These are phyloP conservation scores for Alternaria sp. DNA, from an alignment of 2,329 filamentous ascomycete species.

Conservation along the genomic window DNA sequence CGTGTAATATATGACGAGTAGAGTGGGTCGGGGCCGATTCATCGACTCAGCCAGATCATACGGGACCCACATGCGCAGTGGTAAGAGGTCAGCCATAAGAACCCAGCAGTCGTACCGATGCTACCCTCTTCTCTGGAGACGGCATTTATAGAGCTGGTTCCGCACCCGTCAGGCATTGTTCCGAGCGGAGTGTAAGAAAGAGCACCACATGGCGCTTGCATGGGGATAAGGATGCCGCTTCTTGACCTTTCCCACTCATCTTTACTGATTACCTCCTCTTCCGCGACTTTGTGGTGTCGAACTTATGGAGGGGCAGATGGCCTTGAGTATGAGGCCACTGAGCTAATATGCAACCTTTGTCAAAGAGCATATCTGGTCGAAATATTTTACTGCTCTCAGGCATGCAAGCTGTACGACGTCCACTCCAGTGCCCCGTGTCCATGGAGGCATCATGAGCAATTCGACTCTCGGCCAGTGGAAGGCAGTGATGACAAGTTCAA, in stretches of 20 bases:
- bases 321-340: neutral
- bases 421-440: neutral
- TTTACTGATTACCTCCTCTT: neutral
- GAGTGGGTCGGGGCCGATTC: constrained; percentile 6
- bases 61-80: constrained; percentile 1
- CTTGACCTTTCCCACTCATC: constrained; percentile 2
- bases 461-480: neutral
- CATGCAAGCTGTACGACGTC: neutral
- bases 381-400: neutral
- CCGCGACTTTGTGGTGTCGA: neutral
- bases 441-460: neutral
- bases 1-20: neutral
- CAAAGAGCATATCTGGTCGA: neutral
- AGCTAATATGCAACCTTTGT: neutral
- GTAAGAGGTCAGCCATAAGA: neutral
- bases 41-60: neutral
- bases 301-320: neutral
- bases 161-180: neutral
- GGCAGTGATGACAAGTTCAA: neutral
- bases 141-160: neutral
- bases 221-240: neutral
- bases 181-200: neutral
- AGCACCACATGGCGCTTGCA: constrained; percentile 1
- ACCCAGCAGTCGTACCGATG: constrained; percentile 7
- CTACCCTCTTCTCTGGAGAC: neutral